Base-by-base conservation (phyloP, 768 basidiomycete genomes). In the Termitomyces eurrhizus region DNA sequence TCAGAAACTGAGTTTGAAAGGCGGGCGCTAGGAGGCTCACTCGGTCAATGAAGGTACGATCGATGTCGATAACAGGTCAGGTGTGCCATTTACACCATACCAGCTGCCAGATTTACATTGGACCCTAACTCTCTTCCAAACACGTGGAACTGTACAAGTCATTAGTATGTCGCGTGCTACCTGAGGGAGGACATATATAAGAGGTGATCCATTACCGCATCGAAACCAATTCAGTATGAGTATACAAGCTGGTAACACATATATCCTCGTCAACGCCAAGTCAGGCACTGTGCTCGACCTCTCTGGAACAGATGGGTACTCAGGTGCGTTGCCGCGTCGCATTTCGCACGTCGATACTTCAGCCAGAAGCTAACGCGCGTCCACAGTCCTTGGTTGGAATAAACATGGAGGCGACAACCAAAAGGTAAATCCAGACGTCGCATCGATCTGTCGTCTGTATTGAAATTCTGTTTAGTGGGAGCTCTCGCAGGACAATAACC, bases 281-380 rank as follows among this genome's bases (percentile, higher is more conserved):
- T 71, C 72, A 7, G 73, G 71, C 14, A 81, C 77, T 13, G 75
- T 68, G 26, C 59, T 81, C 11, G 82, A 83, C 64, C 79, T 83
- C 62, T 83, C 82, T 36, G 80, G 77, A 33, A 73, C 66, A 8
- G 80, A 83, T 59, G 70, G 75, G 60, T 50, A 54, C 2, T 73
- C 77, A 50, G 70, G 78, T 79, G 64, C 2, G 58, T 54, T 14
- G 37, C 6, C n/a, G 4, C 7, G 33, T 44, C 42, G 18, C 18
- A n/a, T 44, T 7, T 41, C n/a, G 4, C 45, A 3, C 32, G 39
- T 21, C 41, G 4, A 45, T 42, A 2, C 16, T 33, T 24, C 18
- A 33, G 7, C 21, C 35, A 7, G 39, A 44, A 24, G 21, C 16
- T 56, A 41, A 62, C 52, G 16, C 2, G n/a, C 37, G 35, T 12